Evolutionary conservation across 2,329 filamentous ascomycete species (phyloP).

Genomic region (Rugonectria rugulosa): DNA sequence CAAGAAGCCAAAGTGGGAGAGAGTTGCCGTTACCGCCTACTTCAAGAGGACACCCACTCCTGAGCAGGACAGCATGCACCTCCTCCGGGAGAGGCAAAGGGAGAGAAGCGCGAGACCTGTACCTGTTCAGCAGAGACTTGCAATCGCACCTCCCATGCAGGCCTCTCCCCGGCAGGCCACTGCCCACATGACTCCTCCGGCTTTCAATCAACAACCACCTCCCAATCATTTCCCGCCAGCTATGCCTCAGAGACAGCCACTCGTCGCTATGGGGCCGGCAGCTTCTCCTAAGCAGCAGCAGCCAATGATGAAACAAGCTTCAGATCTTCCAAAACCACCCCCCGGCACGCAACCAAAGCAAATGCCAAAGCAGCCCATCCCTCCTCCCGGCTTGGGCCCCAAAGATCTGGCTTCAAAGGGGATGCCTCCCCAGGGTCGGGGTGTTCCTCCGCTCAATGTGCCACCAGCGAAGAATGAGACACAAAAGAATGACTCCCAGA

Average conservation of each 20-base stretch:
- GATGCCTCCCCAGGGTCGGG: not conserved
- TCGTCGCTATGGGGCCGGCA: not conserved
- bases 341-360: not conserved
- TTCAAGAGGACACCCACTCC: constrained; percentile 51
- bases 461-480: too few species aligned
- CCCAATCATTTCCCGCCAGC: not conserved
- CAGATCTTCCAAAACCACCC: not conserved
- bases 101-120: constrained; percentile 11
- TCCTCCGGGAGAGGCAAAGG: constrained; percentile 35
- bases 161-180: not conserved
- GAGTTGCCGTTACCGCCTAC: constrained; percentile 53
- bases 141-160: too few species aligned
- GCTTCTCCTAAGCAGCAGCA: not conserved
- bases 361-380: not conserved
- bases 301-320: constrained; percentile 4
- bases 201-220: not conserved
- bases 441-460: too few species aligned
- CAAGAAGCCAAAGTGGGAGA: constrained; percentile 46
- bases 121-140: too few species aligned
- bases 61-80: constrained; percentile 40
- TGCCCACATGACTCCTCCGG: not conserved
- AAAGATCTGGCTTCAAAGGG: not conserved
- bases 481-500: not conserved
- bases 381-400: not conserved
- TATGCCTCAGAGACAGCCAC: not conserved